Conservation (phyloP, 345 rosid genomes). For the Isatis tinctoria region DNA sequence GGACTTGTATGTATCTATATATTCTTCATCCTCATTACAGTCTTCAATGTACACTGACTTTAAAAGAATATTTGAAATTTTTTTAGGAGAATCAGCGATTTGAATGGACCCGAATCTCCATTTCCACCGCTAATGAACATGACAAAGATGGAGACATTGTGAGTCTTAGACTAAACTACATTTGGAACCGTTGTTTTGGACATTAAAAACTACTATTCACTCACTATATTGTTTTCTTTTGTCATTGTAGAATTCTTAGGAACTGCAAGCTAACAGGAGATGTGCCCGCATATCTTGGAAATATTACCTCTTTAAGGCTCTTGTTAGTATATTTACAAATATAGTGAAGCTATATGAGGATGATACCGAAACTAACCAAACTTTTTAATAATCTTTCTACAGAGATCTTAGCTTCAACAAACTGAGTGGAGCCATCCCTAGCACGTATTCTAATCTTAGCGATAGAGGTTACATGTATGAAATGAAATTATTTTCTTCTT, state of each 20-base stretch:
- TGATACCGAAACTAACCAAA: background rate
- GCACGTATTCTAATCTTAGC: background rate
- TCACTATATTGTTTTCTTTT: background rate
- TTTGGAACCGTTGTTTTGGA: background rate
- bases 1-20: slow-evolving; percentile 26
- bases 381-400: background rate
- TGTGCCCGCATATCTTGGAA: slow-evolving; percentile 41
- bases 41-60: background rate
- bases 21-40: background rate
- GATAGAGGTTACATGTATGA: background rate
- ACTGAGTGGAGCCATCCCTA: slow-evolving; percentile 42
- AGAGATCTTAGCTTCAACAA: slow-evolving; percentile 61
- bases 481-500: background rate
- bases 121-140: slow-evolving; percentile 32
- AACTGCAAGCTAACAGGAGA: slow-evolving; percentile 46
- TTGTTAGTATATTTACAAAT: slow-evolving; percentile 37
- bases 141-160: slow-evolving; percentile 35
- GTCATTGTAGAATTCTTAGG: slow-evolving; percentile 46
- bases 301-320: slow-evolving; percentile 3
- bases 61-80: background rate
- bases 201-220: background rate
- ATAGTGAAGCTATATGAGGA: background rate
- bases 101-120: slow-evolving; percentile 24
- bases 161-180: slow-evolving; percentile 8
- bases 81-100: slow-evolving; percentile 52